Percentiles rank a stretch among this genome's conserved stretches.
Evolutionary conservation across 2,329 filamentous ascomycete species (phyloP).

Genomic region (Lecanicillium sp.): DNA sequence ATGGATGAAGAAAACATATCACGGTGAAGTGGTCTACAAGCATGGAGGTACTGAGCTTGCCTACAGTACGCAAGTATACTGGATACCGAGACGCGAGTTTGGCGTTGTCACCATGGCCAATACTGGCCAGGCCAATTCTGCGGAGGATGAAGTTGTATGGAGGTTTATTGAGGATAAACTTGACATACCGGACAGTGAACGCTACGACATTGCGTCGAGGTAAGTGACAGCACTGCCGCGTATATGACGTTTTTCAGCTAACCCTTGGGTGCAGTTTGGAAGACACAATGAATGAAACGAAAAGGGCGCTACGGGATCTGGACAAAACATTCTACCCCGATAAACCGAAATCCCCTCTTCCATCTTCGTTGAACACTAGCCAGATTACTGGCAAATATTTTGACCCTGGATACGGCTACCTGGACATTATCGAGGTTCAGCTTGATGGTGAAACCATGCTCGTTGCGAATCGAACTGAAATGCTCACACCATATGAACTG

Average conservation of each 20-base stretch:
- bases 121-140: conserved; percentile 2
- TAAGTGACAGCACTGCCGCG: no score
- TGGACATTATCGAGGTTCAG: conserved; percentile 1
- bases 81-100: not conserved
- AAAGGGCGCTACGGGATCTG: not conserved
- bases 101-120: conserved; percentile 4
- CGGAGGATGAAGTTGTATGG: conserved; percentile 4
- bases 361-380: not conserved
- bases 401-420: conserved; percentile 5
- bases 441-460: conserved; percentile 1
- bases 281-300: no score
- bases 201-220: conserved; percentile 1
- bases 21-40: conserved; percentile 4
- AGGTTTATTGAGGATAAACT: conserved; percentile 6
- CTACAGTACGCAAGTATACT: conserved; percentile 1
- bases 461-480: conserved; percentile 5
- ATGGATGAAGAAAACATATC: conserved; percentile 5
- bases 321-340: conserved; percentile 3
- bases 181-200: not conserved
- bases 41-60: not conserved
- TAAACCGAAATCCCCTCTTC: not conserved
- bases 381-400: conserved; percentile 5
- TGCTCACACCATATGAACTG: not conserved
- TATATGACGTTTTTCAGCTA: not conserved
- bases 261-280: not conserved